Evolutionary conservation across 768 basidiomycete genomes (phyloP).

Genomic region (Trametes cubensis): DNA sequence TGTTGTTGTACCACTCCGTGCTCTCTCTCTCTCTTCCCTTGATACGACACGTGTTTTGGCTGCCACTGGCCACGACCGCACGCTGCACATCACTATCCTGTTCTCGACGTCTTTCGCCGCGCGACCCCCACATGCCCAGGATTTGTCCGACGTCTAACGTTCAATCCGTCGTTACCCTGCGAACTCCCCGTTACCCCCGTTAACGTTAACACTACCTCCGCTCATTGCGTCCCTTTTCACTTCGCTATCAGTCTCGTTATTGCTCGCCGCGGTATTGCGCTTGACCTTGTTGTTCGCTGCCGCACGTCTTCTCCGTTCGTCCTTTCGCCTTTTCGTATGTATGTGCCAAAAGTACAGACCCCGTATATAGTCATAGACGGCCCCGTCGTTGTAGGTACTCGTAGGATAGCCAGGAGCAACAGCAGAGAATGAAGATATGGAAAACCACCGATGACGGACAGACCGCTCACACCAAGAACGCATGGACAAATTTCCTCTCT

Average conservation of each 20-base stretch:
- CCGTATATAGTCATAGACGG: conserved; percentile 22
- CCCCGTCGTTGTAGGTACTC: conserved; percentile 13
- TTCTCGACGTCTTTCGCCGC: not conserved
- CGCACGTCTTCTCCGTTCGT: not conserved
- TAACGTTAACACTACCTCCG: no score
- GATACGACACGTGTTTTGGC: not conserved
- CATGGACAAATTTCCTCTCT: no score
- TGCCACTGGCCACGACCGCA: not conserved
- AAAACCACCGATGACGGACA: no score
- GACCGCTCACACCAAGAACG: no score
- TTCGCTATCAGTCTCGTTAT: not conserved
- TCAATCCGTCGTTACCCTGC: no score
- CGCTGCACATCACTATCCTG: not conserved
- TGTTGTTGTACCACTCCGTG: not conserved
- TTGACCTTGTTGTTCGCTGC: not conserved
- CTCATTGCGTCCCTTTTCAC: no score
- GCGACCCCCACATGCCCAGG: no score
- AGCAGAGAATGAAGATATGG: not conserved
- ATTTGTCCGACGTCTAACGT: no score
- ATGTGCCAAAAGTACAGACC: conserved; percentile 19
- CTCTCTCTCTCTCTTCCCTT: not conserved
- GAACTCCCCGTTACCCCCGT: no score
- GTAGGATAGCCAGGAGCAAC: conserved; percentile 7
- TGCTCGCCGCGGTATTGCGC: not conserved
- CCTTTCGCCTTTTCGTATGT: not conserved